These are phyloP conservation scores for Juncus inflexus DNA, from an alignment of 176 grass and related monocot species.

Conservation along the genomic window DNA sequence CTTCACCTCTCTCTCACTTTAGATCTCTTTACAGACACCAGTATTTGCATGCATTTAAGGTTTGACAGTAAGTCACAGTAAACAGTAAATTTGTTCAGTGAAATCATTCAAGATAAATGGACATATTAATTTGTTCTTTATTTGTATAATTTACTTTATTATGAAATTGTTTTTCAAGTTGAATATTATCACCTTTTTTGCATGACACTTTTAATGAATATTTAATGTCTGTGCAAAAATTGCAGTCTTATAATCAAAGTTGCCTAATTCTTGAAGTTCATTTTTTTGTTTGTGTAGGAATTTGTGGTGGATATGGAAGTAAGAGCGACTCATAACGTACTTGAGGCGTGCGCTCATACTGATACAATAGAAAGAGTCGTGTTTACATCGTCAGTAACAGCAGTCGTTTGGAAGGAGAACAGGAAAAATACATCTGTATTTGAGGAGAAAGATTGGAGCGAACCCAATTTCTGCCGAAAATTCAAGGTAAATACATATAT, in stretches of 20 bases:
- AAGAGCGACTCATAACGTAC: conserved; percentile 80
- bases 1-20: conserved; percentile 1
- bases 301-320: conserved; percentile 62
- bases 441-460: conserved; percentile 87
- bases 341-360: conserved; percentile 88
- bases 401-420: conserved; percentile 61
- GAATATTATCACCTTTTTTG: background rate
- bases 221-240: background rate
- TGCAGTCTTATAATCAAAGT: background rate
- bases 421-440: conserved; percentile 8
- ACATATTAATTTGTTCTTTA: background rate
- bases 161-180: background rate
- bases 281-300: conserved; percentile 36
- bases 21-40: background rate
- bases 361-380: conserved; percentile 71
- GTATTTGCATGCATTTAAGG: conserved; percentile 27
- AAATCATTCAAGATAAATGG: conserved; percentile 11
- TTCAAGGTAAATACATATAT: conserved; percentile 48
- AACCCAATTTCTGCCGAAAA: conserved; percentile 62
- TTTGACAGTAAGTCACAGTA: conserved; percentile 23
- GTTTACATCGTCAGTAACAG: conserved; percentile 92
- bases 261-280: background rate
- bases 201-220: too few relatives aligned
- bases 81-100: conserved; percentile 23
- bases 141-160: background rate